Evolutionary conservation across 192 early-diverging fungal species (phyloP), one percentile per base, ranked within the genome.

Genomic region (Radiomyces spectabilis): DNA sequence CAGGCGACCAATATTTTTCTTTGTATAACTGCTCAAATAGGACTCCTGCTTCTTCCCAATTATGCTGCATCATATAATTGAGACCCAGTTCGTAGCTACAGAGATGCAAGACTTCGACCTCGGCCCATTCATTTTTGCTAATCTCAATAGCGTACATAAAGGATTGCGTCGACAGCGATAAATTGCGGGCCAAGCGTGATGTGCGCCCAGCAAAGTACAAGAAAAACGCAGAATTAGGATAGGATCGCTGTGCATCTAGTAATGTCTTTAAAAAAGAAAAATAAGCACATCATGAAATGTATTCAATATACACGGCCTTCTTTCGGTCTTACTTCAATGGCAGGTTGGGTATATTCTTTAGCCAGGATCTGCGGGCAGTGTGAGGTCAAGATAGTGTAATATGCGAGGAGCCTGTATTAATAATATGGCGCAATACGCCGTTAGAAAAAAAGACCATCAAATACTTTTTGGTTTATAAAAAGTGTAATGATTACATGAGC

Each of bases 1-100:
- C 75, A 19, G 66, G 71, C 5, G 73, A 75, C 58, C 68, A 68
- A 37, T 75, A 72, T 38, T 71, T 66, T 25, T 63, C n/a, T n/a
- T n/a, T 54, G 22, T 51, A 38, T 2, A 59, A 29, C 9, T 54
- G 25, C 12, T 44, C 25, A 26, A 50, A 39, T 26, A 24, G 43
- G 4, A 34, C 35, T 15, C 43, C 40, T 47, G 60, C 61, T 46
- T 30, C 50, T 26, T 25, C 54, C 66, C 66, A 67, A 19, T 73
- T 46, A 5, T 60, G 29, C 5, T 27, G 32, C 61, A 67, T 60
- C 0, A 54, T 46, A 18, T 34, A 57, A 32, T 68, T 68, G 21
- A 68, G 61, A 2, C 35, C 65, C 13, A 61, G 56, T 37, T 68
- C 65, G 42, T 44, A 68, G 0, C 40, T 53, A 22, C 49, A 27